phyloP scores from a whole-genome alignment of 2,329 filamentous ascomycete species.

The Calonectria hawksworthii region DNA sequence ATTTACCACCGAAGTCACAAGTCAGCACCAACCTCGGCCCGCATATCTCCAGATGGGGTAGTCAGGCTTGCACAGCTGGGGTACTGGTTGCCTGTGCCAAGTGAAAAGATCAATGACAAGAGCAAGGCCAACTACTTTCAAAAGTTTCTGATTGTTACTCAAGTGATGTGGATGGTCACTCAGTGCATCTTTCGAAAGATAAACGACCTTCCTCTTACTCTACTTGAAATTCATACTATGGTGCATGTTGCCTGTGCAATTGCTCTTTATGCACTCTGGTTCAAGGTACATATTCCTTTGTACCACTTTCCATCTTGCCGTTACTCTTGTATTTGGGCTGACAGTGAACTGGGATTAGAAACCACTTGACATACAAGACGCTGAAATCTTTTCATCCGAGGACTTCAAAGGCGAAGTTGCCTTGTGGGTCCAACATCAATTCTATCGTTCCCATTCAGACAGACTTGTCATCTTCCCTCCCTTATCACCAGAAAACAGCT shows the following conservation, averaged over 20 bases:
- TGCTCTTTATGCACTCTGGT: conserved; percentile 37
- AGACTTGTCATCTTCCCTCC: background rate
- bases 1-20: background rate
- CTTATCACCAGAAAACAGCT: background rate
- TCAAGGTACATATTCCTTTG: conserved; percentile 13
- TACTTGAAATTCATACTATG: conserved; percentile 52
- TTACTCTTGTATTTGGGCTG: background rate
- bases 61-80: conserved; percentile 23
- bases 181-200: conserved; percentile 50
- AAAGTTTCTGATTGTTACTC: conserved; percentile 52
- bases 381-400: background rate
- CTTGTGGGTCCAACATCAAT: conserved; percentile 17
- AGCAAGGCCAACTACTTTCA: conserved; percentile 54
- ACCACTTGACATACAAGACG: conserved; percentile 32
- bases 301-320: background rate
- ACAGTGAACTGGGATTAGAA: conserved; percentile 20
- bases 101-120: conserved; percentile 49
- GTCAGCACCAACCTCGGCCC: background rate
- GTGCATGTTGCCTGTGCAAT: conserved; percentile 39
- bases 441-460: background rate
- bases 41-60: background rate
- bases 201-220: conserved; percentile 49
- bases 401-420: conserved; percentile 27
- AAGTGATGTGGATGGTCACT: conserved; percentile 54
- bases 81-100: conserved; percentile 23